Evolutionary conservation across 1,284 basidiomycete species (phyloP).

Genomic region (Sanghuangporus sanghuang): DNA sequence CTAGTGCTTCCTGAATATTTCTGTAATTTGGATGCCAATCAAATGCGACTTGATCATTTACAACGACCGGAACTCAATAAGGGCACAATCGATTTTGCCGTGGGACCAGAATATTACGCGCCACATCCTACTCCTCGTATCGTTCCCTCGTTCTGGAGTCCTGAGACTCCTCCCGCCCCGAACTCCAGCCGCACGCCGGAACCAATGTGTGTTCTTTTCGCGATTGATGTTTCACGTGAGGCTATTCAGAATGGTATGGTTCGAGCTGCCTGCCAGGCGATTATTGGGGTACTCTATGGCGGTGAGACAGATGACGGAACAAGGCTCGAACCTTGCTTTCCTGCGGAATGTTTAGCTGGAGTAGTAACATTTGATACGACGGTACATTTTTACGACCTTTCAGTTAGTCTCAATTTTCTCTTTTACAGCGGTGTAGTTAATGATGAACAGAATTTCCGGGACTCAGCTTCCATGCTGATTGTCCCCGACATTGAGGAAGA

Average conservation of each 20-base stretch:
- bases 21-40: conserved; percentile 77
- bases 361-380: conserved; percentile 84
- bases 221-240: conserved; percentile 80
- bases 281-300: conserved; percentile 72
- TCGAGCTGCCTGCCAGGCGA: conserved; percentile 59
- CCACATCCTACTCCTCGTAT: conserved; percentile 55
- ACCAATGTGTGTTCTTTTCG: conserved; percentile 81
- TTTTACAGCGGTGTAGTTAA: conserved; percentile 13
- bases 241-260: conserved; percentile 74
- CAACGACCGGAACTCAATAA: conserved; percentile 84
- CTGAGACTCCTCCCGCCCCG: conserved; percentile 38
- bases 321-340: conserved; percentile 44
- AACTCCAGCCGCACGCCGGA: conserved; percentile 50
- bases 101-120: conserved; percentile 84
- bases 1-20: conserved; percentile 82
- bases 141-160: conserved; percentile 45
- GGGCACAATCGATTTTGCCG: conserved; percentile 91
- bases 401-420: conserved; percentile 47
- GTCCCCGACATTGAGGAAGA: conserved; percentile 85
- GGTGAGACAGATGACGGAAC: conserved; percentile 37
- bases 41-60: conserved; percentile 78
- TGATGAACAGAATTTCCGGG: conserved; percentile 43
- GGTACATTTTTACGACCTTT: conserved; percentile 89
- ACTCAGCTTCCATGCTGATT: conserved; percentile 74
- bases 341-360: conserved; percentile 53